Conservation (phyloP, 306 rosid genomes). For the Mimosa bimucronata region DNA sequence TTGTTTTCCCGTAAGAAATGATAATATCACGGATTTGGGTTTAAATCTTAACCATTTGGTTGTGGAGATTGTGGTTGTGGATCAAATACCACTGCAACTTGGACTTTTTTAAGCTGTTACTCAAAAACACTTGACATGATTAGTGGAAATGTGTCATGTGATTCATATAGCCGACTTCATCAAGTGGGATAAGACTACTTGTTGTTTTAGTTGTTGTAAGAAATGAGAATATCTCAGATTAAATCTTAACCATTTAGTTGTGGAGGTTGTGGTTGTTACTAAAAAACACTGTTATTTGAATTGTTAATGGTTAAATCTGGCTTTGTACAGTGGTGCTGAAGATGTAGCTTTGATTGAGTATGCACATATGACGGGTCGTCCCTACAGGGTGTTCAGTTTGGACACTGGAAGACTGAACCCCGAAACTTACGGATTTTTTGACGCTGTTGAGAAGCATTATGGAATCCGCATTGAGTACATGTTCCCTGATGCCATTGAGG, state of each 20-base stretch:
- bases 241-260: too few species aligned
- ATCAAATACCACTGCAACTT: not conserved
- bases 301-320: conserved; percentile 17
- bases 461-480: conserved; percentile 88
- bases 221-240: too few species aligned
- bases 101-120: not conserved
- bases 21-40: not conserved
- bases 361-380: conserved; percentile 81
- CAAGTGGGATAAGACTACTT: too few species aligned
- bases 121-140: not conserved
- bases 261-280: not conserved
- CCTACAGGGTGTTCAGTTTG: conserved; percentile 83
- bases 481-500: conserved; percentile 95
- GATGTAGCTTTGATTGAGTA: conserved; percentile 92
- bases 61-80: not conserved
- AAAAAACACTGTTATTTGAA: not conserved
- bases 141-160: not conserved
- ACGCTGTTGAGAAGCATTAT: conserved; percentile 81
- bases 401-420: conserved; percentile 96
- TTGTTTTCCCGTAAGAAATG: not conserved
- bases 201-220: too few species aligned
- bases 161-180: too few species aligned
- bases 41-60: not conserved
- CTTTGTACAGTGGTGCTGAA: conserved; percentile 83
- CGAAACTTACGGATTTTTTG: conserved; percentile 79